Evolutionary conservation across 805 yeast species (phyloP), one percentile per base, ranked within the genome.

Genomic region (Candida quercuum): DNA sequence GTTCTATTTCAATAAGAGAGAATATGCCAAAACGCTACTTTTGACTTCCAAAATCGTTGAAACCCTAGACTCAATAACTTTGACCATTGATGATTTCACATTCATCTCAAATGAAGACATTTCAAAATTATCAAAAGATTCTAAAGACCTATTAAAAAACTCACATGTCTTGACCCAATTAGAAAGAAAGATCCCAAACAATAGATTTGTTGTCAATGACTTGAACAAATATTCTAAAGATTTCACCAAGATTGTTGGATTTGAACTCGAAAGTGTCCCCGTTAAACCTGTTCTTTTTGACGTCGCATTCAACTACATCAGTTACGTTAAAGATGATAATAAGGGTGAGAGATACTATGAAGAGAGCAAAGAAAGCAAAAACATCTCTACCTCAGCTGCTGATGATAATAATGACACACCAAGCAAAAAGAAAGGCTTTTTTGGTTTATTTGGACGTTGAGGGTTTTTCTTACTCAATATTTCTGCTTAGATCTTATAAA

Each of bases 281-380:
- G 75, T 81, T 40, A 91, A 93, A 61, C 96, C 99, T 0, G 95
- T 88, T 9, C 72, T 89, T 52, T 93, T 87, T 52, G 99, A 91
- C 57, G 68, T 86, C 46, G 98, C 95, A 0, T 89, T 70, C 67
- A 89, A 88, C 57, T 88, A 85, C 54, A 72, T 89, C 37, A 67
- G 70, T 25, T 80, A 78, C 51, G 40, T 43, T 17, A 39, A 39
- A 13, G 44, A 39, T 23, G 21, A 19, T 24, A 25, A 24, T 11
- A 8, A 11, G n/a, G 32, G 32, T n/a, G 32, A 29, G n/a, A 29
- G 32, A 29, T 29, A 19, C 11, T 19, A 28, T 12, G 22, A 41
- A 19, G 41, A 20, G 38, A 45, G 12, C 32, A 41, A 32, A 13
- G 37, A 11, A 27, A 33, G 10, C 35, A 40, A 19, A 23, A 29